These are phyloP conservation scores for Globisporangium barbulae DNA, from an alignment of 352 stramenopile species.

Conservation along the genomic window DNA sequence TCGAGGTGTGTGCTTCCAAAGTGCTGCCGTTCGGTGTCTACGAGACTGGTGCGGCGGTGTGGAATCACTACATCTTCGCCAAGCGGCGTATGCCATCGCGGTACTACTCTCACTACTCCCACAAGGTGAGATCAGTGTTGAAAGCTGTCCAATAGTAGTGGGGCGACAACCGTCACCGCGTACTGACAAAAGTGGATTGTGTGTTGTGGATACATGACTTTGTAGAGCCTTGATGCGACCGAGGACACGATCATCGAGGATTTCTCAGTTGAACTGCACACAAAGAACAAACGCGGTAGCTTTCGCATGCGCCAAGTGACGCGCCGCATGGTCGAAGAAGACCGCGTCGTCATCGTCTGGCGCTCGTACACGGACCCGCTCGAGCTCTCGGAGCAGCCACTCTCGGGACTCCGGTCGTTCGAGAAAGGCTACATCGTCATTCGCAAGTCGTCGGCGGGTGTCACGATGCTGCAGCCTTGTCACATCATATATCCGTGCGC, in stretches of 20 bases:
- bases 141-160: too few relatives aligned
- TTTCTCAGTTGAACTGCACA: slow-evolving; percentile 26
- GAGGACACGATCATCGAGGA: neutral
- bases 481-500: slow-evolving; percentile 21
- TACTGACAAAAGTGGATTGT: too few relatives aligned
- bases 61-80: slow-evolving; percentile 32
- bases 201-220: neutral
- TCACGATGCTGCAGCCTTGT: slow-evolving; percentile 20
- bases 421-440: slow-evolving; percentile 44
- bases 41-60: slow-evolving; percentile 31
- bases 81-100: slow-evolving; percentile 24
- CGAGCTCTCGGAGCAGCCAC: slow-evolving; percentile 32
- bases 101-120: slow-evolving; percentile 31
- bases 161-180: too few relatives aligned
- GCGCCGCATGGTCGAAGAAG: slow-evolving; percentile 21
- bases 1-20: slow-evolving; percentile 31
- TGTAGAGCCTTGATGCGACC: neutral
- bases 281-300: slow-evolving; percentile 26
- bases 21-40: slow-evolving; percentile 28
- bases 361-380: slow-evolving; percentile 37
- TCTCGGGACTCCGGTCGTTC: slow-evolving; percentile 35
- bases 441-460: slow-evolving; percentile 10
- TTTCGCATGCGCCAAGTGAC: slow-evolving; percentile 35
- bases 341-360: slow-evolving; percentile 47
- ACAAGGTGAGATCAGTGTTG: too few relatives aligned